A percentile compares a stretch with the other conserved stretches of the same genome.
phyloP scores from a whole-genome alignment of 2,329 filamentous ascomycete species.

The Canariomyces notabilis region DNA sequence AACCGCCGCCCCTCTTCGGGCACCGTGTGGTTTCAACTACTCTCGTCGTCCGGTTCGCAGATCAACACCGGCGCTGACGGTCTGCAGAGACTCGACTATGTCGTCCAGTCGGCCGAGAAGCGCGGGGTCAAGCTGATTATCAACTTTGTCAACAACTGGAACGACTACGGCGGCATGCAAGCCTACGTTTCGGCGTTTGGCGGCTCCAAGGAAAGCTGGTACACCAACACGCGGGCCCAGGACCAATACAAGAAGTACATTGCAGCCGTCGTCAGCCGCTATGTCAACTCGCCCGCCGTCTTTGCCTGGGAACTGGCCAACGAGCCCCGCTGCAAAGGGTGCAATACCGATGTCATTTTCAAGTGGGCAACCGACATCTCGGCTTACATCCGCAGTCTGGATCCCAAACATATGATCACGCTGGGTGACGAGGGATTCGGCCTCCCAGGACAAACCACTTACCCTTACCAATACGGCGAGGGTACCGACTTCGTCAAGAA shows the following conservation, averaged over 20 bases:
- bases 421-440: slow-evolving; percentile 51
- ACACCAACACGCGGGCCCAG: slow-evolving; percentile 44
- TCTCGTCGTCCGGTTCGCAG: slow-evolving; percentile 44
- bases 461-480: slow-evolving; percentile 25
- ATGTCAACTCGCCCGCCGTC: slow-evolving; percentile 40
- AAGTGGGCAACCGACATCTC: slow-evolving; percentile 55
- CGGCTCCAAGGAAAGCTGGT: slow-evolving; percentile 48
- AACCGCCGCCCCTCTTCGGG: slow-evolving; percentile 35
- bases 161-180: slow-evolving; percentile 60
- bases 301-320: slow-evolving; percentile 51
- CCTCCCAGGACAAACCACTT: slow-evolving; percentile 22
- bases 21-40: slow-evolving; percentile 48
- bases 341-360: slow-evolving; percentile 51
- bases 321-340: slow-evolving; percentile 57
- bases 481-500: slow-evolving; percentile 35
- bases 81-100: slow-evolving; percentile 59
- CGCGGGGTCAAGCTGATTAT: slow-evolving; percentile 59
- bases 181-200: slow-evolving; percentile 54
- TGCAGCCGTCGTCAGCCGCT: slow-evolving; percentile 41
- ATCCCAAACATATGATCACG: slow-evolving; percentile 56
- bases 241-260: slow-evolving; percentile 47
- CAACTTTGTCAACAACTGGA: slow-evolving; percentile 66
- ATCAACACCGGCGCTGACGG: slow-evolving; percentile 62
- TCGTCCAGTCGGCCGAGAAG: slow-evolving; percentile 55
- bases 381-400: slow-evolving; percentile 57